These are phyloP conservation scores for Adansonia digitata DNA, from an alignment of 345 rosid genomes.

Conservation along the genomic window DNA sequence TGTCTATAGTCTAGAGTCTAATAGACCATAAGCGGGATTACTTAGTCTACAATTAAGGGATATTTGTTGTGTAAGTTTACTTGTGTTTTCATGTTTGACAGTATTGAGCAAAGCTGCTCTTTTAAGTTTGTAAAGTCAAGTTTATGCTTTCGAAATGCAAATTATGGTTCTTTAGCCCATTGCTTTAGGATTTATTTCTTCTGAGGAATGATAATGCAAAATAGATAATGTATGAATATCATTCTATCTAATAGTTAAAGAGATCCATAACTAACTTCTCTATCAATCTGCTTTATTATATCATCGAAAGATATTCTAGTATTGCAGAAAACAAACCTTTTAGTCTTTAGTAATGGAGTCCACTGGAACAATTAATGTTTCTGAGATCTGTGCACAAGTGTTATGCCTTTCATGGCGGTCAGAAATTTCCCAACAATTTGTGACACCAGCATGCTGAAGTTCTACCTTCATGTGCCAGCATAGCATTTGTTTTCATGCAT, in stretches of 20 bases:
- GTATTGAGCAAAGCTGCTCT: background rate
- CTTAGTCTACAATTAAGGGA: background rate
- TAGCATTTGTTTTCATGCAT: background rate
- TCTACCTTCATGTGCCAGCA: too few species aligned
- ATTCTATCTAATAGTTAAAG: background rate
- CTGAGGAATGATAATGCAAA: background rate
- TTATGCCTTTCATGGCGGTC: too few species aligned
- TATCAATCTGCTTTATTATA: background rate
- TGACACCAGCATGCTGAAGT: too few species aligned
- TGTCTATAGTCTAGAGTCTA: background rate
- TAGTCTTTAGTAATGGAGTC: too few species aligned
- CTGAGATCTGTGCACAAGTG: too few species aligned
- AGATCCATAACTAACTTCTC: background rate
- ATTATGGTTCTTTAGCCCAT: background rate
- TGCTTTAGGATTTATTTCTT: background rate
- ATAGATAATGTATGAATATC: background rate
- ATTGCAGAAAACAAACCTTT: background rate
- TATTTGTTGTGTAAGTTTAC: background rate
- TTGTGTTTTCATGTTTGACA: too few species aligned
- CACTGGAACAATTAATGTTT: too few species aligned
- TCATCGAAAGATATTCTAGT: background rate
- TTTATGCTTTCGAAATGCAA: background rate
- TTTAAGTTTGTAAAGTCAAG: too few species aligned
- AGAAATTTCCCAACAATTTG: too few species aligned
- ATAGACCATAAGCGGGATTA: background rate